Evolutionary conservation across 192 early-diverging fungal genomes (phyloP), one percentile per base, ranked within the genome.

Genomic region (Bifiguratus adelaidae): DNA sequence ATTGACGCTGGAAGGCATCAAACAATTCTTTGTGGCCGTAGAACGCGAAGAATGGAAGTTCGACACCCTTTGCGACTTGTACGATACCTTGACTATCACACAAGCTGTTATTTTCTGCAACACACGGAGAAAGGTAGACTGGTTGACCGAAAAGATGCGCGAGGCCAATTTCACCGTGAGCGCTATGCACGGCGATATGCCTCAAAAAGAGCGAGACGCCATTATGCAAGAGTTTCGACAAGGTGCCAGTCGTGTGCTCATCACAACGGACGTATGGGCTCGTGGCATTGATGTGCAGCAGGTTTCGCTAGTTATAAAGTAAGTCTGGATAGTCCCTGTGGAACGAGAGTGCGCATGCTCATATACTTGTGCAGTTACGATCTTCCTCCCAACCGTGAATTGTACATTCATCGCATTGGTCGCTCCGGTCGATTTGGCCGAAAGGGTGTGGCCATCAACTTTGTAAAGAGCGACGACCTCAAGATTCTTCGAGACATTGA

Each of bases 211-310:
- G 54, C 85, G 95, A 55, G 94, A 96, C 55, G 81, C 86, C 15
- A 92, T 99, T 43, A 99, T 99, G 95, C 75, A 83, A 42, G 91
- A 95, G 57, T 99, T 99, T 72, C 77, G 95, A 22, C 85, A 89
- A 61, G 92, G 92, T 27, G 41, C 32, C 64, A 86, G 83, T 49
- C 91, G 95, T 46, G 95, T 99, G 6, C 71, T 99, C 53, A 97
- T 99, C 36, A 92, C 94, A 30, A 99, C 95, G 13, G 95, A 99
- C 62, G 85, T 99, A 11, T 93, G 87, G 90, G 95, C 95, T 26
- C 89, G 95, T 50, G 95, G 95, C 63, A 99, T 99, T 41, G 95
- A 99, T 66, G 95, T 99, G 16, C 92, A 96, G 68, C 95, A 99
- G 58, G 92, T 99, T 4, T 99, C 95, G 29, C 69, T 97, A 46